Conservation (phyloP, 192 early-diverging fungal species). For the Entomortierella chlamydospora region DNA sequence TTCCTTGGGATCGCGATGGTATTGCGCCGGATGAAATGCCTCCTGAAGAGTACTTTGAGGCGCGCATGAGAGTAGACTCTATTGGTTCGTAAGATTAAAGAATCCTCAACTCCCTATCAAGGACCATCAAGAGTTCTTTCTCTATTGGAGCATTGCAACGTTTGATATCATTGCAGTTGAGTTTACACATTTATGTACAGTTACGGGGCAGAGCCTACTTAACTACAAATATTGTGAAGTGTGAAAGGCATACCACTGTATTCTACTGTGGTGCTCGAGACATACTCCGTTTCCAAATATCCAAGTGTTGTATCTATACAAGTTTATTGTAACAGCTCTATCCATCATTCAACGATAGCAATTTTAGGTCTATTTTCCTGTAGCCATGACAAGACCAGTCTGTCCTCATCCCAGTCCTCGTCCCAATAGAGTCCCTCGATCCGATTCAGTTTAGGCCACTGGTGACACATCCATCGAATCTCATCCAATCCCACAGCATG, state of each 20-base stretch:
- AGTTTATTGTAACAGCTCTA: not conserved
- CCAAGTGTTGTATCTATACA: not conserved
- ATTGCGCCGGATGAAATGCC: not conserved
- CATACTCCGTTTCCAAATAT: too few relatives aligned
- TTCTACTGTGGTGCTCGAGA: too few relatives aligned
- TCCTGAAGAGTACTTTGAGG: not conserved
- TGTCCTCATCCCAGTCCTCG: constrained; percentile 7
- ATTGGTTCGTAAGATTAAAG: too few relatives aligned
- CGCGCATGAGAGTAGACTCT: too few relatives aligned
- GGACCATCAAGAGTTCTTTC: too few relatives aligned
- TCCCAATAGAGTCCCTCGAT: constrained; percentile 24
- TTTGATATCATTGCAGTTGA: too few relatives aligned
- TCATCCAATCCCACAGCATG: constrained; percentile 11
- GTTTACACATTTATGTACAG: too few relatives aligned
- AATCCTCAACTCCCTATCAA: too few relatives aligned
- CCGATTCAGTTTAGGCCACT: constrained; percentile 7
- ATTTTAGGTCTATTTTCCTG: constrained; percentile 9
- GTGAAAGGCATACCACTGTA: too few relatives aligned
- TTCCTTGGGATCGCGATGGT: not conserved
- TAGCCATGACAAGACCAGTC: constrained; percentile 10
- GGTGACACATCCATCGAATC: constrained; percentile 21
- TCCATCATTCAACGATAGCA: constrained; percentile 1
- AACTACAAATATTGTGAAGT: too few relatives aligned
- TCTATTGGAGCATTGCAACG: too few relatives aligned
- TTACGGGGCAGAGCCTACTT: too few relatives aligned